These are phyloP conservation scores for Phaeosphaeria sp. DNA, from an alignment of 2,329 filamentous ascomycete species.

Conservation along the genomic window DNA sequence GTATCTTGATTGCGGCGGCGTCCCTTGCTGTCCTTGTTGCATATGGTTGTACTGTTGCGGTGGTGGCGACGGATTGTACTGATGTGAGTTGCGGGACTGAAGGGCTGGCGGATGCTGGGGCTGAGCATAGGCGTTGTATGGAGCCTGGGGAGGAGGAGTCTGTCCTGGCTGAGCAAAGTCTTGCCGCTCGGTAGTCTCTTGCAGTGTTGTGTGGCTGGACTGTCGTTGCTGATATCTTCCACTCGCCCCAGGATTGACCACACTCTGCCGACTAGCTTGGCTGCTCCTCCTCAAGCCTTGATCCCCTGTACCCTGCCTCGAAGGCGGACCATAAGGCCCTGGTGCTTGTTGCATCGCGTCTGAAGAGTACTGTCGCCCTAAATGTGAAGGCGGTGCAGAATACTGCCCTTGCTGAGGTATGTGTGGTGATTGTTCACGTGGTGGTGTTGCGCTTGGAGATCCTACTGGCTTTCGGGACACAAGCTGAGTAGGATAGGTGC, in stretches of 20 bases:
- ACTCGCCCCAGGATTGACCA: slow-evolving; percentile 4
- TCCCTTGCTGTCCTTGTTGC: neutral
- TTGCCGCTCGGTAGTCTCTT: slow-evolving; percentile 8
- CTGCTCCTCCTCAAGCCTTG: slow-evolving; percentile 11
- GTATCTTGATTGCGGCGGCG: neutral
- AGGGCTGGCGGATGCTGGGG: slow-evolving; percentile 6
- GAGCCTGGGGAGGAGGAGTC: neutral
- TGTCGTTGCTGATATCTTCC: slow-evolving; percentile 21
- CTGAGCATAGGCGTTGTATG: neutral
- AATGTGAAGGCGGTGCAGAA: neutral
- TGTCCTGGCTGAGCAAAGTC: slow-evolving; percentile 7
- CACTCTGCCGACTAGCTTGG: slow-evolving; percentile 1
- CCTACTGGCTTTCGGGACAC: slow-evolving; percentile 2
- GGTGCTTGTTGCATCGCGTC: slow-evolving; percentile 3
- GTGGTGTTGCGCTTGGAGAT: neutral
- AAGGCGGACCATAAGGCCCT: slow-evolving; percentile 4
- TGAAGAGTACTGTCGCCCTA: neutral
- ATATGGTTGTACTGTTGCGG: neutral
- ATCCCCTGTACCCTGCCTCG: slow-evolving; percentile 10
- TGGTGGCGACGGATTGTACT: neutral
- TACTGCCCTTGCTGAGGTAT: slow-evolving; percentile 3
- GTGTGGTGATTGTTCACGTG: slow-evolving; percentile 2
- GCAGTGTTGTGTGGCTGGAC: neutral
- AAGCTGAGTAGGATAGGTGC: neutral
- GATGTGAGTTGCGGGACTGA: neutral